Evolutionary conservation across 176 grass and related monocot species (phyloP), one percentile per base, ranked within the genome.

Genomic region (Hyparrhenia diplandra): DNA sequence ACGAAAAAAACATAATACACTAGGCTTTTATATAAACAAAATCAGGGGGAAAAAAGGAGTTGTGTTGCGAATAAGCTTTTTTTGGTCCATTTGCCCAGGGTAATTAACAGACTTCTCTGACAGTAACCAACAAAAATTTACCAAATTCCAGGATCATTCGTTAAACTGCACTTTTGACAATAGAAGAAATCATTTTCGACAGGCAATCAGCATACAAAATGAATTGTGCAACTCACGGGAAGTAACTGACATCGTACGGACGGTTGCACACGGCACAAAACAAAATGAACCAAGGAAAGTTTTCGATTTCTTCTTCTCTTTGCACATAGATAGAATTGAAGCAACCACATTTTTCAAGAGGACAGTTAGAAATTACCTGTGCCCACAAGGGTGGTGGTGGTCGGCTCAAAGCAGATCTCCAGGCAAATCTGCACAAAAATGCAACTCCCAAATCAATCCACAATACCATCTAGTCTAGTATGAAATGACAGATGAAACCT

Each of bases 381-480:
- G 77, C 6, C 62, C 77, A 37, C 77, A 79, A 79, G 77, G 63
- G n/a, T n/a, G 0, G 77, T 79, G 30, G 77, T 81, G 79, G 66
- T 81, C 5, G 79, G 79, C 66, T 71, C 51, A 58, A 70, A 98
- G 88, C 96, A 98, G 69, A 95, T 93, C 5, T 98, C 92, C 79
- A 95, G 85, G 71, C 96, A 98, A 80, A 98, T 93, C 96, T 32
- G 86, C 3, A 54, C 0, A 63, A 76, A 67, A 81, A 81, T 12
- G 10, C 25, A 84, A 43, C 10, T 76, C 14, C 29, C 14, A 79
- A 79, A 59, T 88, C 66, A 83, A 7, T 58, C n/a, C 57, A 55
- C 36, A 32, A 41, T 41, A 76, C 8, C 4, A 42, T 47, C 25
- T 67, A 65, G 23, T 47, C 25, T 63, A 64, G 23, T 32, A 75